Percentiles rank a stretch among this genome's conserved stretches.
phyloP scores from a whole-genome alignment of 192 early-diverging fungal species.

The Geranomyces michiganensis region DNA sequence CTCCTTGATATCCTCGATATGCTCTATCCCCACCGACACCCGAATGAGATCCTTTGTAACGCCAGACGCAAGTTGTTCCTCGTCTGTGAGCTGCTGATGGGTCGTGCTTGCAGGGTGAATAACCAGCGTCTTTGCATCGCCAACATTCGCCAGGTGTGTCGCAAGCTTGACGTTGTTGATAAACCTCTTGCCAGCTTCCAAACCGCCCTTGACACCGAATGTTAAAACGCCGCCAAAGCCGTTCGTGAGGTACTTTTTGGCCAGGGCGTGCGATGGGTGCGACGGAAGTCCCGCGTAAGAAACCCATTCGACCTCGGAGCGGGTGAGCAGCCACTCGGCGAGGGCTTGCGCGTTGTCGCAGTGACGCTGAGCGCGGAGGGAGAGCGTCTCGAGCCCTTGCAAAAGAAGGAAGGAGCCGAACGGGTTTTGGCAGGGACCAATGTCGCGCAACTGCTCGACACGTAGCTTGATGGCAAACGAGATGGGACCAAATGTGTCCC shows the following conservation, averaged over 20 bases:
- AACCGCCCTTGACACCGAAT: conserved; percentile 54
- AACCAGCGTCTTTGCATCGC: conserved; percentile 86
- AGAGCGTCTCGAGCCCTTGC: conserved; percentile 90
- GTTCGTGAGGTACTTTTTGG: conserved; percentile 78
- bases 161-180: conserved; percentile 79
- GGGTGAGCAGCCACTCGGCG: conserved; percentile 76
- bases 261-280: conserved; percentile 77
- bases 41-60: conserved; percentile 81
- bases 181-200: conserved; percentile 64
- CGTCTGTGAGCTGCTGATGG: conserved; percentile 83
- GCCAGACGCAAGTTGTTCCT: conserved; percentile 77
- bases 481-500: conserved; percentile 81
- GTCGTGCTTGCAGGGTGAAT: conserved; percentile 86
- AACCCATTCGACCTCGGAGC: conserved; percentile 81
- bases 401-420: conserved; percentile 86
- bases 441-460: conserved; percentile 82
- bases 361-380: conserved; percentile 86
- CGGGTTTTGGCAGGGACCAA: conserved; percentile 84
- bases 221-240: conserved; percentile 86
- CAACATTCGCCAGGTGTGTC: conserved; percentile 94
- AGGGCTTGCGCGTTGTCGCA: conserved; percentile 76
- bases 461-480: conserved; percentile 78
- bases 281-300: conserved; percentile 82
- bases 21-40: conserved; percentile 84
- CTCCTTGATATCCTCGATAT: conserved; percentile 61